Evolutionary conservation across 345 rosid genomes (phyloP).

Genomic region (Pistacia vera): DNA sequence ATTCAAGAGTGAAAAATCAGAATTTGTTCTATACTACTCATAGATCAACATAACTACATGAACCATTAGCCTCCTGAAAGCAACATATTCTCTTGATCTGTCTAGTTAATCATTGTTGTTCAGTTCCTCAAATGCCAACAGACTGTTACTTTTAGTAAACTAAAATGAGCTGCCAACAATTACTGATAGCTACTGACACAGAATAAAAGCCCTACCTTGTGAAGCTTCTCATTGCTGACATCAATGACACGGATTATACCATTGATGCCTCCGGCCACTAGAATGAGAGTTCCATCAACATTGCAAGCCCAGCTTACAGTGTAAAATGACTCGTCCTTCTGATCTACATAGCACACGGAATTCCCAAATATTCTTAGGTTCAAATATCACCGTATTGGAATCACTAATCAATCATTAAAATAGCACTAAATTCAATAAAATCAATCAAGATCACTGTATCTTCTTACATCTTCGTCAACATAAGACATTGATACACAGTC

Average conservation of each 20-base stretch:
- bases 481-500: conserved; percentile 92
- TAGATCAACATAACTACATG: neutral
- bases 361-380: conserved; percentile 27
- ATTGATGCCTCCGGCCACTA: conserved; percentile 87
- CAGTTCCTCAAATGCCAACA: neutral
- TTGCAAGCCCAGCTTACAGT: conserved; percentile 92
- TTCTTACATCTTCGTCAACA: conserved; percentile 90
- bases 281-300: conserved; percentile 62
- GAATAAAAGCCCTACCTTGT: conserved; percentile 56
- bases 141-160: neutral
- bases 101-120: neutral
- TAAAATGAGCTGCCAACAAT: neutral
- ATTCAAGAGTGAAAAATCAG: neutral
- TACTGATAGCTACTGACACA: neutral
- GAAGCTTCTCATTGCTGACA: conserved; percentile 72
- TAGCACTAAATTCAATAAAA: conserved; percentile 2
- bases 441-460: neutral
- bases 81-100: neutral
- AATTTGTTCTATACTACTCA: neutral
- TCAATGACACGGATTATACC: conserved; percentile 90
- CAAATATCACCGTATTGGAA: neutral
- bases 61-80: neutral
- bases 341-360: conserved; percentile 60
- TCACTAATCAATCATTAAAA: neutral
- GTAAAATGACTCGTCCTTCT: conserved; percentile 98